Evolutionary conservation across 768 basidiomycete species (phyloP).

Genomic region (Dacryopinax primogenitus): DNA sequence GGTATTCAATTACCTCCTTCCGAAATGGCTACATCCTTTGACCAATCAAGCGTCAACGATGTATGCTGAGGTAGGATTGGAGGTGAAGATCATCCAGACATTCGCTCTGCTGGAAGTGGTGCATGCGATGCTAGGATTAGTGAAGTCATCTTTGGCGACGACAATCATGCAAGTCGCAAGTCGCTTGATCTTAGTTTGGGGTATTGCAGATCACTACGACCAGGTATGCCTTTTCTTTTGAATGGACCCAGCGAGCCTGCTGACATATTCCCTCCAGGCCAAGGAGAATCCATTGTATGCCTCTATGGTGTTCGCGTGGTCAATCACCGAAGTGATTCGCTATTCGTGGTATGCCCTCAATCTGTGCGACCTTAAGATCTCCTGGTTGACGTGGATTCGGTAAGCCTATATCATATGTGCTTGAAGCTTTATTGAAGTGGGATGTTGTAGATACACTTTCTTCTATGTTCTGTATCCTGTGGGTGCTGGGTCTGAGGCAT

Average conservation of each 20-base stretch:
- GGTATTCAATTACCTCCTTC: conserved; percentile 8
- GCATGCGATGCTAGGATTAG: conserved; percentile 68
- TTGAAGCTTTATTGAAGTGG: background rate
- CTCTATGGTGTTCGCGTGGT: conserved; percentile 89
- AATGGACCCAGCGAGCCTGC: background rate
- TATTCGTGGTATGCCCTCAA: conserved; percentile 74
- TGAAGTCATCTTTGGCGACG: conserved; percentile 60
- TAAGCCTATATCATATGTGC: background rate
- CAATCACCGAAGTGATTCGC: conserved; percentile 77
- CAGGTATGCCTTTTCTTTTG: conserved; percentile 34
- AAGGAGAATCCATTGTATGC: conserved; percentile 58
- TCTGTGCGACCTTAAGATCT: conserved; percentile 43
- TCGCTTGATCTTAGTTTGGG: conserved; percentile 76
- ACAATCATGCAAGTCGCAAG: conserved; percentile 70
- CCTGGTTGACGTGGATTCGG: background rate
- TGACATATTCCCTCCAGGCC: background rate
- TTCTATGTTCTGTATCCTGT: conserved; percentile 91
- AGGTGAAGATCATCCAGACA: conserved; percentile 65
- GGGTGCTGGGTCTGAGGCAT: conserved; percentile 83
- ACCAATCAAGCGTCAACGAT: conserved; percentile 44
- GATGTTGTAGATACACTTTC: conserved; percentile 59
- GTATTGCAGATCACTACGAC: conserved; percentile 51
- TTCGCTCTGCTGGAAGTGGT: conserved; percentile 71
- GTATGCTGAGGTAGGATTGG: conserved; percentile 46
- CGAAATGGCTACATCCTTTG: conserved; percentile 20